Conservation (phyloP, 257 asterid species). For the Solanum sejunctum region DNA sequence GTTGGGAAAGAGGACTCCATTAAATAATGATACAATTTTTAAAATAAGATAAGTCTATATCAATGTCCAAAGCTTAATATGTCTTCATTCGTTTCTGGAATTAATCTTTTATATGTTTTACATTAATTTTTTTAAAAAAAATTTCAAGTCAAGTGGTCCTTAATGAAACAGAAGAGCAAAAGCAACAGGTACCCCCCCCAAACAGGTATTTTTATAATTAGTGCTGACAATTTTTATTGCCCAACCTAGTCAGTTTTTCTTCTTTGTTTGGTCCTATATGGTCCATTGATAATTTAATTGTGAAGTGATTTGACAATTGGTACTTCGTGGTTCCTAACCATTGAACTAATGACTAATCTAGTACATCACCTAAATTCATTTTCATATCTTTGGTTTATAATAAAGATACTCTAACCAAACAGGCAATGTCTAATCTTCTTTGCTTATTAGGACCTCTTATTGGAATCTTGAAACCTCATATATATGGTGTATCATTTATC, state of each 20-base stretch:
- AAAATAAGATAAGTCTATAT: conserved; percentile 14
- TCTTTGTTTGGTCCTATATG: not conserved
- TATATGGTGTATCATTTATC: not conserved
- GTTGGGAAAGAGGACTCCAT: not conserved
- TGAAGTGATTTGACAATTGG: not conserved
- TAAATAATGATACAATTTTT: conserved; percentile 12
- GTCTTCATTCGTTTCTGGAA: not conserved
- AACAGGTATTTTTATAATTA: not conserved
- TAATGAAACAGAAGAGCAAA: not conserved
- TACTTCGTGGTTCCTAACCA: not conserved
- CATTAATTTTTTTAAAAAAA: too few species aligned
- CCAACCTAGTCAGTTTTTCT: not conserved
- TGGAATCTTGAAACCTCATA: not conserved
- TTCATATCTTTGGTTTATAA: not conserved
- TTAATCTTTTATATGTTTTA: not conserved
- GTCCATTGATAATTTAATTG: not conserved
- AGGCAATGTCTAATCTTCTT: not conserved
- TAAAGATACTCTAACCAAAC: not conserved
- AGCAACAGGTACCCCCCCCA: not conserved
- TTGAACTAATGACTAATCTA: not conserved
- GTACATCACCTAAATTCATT: not conserved
- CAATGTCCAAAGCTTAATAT: conserved; percentile 1
- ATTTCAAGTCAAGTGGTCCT: not conserved
- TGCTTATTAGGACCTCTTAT: not conserved
- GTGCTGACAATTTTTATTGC: not conserved